phyloP scores from a whole-genome alignment of 176 grass and related monocot genomes.

The Phoenix dactylifera region DNA sequence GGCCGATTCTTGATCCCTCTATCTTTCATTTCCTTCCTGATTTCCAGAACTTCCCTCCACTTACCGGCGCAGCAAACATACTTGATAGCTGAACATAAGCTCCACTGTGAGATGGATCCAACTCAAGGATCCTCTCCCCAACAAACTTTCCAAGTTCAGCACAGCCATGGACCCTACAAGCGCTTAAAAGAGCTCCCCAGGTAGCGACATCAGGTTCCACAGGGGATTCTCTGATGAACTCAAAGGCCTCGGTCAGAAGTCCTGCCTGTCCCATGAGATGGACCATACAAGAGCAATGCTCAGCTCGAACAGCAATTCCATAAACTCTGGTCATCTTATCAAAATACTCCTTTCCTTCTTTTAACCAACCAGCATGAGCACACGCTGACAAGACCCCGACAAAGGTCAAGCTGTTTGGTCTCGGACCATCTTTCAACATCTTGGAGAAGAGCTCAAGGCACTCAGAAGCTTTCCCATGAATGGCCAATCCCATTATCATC shows the following conservation, averaged over 20 bases:
- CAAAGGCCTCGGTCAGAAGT: background rate
- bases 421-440: background rate
- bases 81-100: constrained; percentile 9
- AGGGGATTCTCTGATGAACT: background rate
- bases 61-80: constrained; percentile 1
- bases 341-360: too few species aligned
- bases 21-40: constrained; percentile 6
- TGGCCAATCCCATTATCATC: constrained; percentile 19
- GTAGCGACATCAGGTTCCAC: background rate
- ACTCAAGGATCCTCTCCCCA: constrained; percentile 2
- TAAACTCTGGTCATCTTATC: too few species aligned
- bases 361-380: too few species aligned
- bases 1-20: too few species aligned
- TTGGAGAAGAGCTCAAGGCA: constrained; percentile 14
- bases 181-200: constrained; percentile 14
- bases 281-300: too few species aligned
- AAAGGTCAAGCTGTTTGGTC: too few species aligned
- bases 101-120: constrained; percentile 6
- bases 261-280: too few species aligned
- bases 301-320: too few species aligned
- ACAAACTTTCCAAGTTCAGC: background rate
- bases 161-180: background rate
- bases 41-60: background rate
- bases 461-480: constrained; percentile 8
- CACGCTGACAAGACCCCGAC: too few species aligned